These are phyloP conservation scores for Lagerstroemia speciosa DNA, from an alignment of 345 rosid genomes.

Conservation along the genomic window DNA sequence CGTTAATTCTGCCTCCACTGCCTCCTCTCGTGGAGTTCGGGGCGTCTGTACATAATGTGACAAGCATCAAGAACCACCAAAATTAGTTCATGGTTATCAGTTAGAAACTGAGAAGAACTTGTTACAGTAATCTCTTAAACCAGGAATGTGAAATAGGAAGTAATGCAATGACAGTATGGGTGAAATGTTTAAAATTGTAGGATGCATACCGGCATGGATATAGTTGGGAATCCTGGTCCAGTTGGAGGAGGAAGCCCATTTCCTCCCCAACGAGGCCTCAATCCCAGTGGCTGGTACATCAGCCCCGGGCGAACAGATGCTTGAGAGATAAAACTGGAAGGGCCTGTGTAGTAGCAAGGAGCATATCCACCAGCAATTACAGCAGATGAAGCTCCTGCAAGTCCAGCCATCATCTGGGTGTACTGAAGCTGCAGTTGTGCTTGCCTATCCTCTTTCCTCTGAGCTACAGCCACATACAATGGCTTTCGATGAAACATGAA, in stretches of 20 bases:
- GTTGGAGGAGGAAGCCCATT: constrained; percentile 36
- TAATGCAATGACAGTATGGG: not conserved
- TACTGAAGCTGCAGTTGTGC: constrained; percentile 46
- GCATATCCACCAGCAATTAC: constrained; percentile 53
- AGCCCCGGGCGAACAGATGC: constrained; percentile 33
- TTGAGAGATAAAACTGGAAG: constrained; percentile 45
- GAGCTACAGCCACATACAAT: constrained; percentile 66
- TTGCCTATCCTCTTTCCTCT: constrained; percentile 64
- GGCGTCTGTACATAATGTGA: constrained; percentile 25
- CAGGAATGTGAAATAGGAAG: not conserved
- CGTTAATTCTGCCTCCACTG: constrained; percentile 41
- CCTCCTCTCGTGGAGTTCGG: constrained; percentile 36
- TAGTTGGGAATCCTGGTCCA: constrained; percentile 40
- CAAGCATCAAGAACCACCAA: not conserved
- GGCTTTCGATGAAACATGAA: constrained; percentile 56
- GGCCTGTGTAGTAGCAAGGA: constrained; percentile 48
- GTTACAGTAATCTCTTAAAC: not conserved
- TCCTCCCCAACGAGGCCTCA: constrained; percentile 51
- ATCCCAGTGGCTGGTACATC: constrained; percentile 51
- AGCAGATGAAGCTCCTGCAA: constrained; percentile 42
- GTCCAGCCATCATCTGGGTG: constrained; percentile 33
- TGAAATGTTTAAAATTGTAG: not conserved
- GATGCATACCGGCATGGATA: constrained; percentile 41
- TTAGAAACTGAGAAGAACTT: not conserved
- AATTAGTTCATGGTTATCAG: not conserved